Percentiles rank a stretch among this genome's conserved stretches.
phyloP scores from a whole-genome alignment of 2,329 filamentous ascomycete genomes.

The Tolypocladium sp. region DNA sequence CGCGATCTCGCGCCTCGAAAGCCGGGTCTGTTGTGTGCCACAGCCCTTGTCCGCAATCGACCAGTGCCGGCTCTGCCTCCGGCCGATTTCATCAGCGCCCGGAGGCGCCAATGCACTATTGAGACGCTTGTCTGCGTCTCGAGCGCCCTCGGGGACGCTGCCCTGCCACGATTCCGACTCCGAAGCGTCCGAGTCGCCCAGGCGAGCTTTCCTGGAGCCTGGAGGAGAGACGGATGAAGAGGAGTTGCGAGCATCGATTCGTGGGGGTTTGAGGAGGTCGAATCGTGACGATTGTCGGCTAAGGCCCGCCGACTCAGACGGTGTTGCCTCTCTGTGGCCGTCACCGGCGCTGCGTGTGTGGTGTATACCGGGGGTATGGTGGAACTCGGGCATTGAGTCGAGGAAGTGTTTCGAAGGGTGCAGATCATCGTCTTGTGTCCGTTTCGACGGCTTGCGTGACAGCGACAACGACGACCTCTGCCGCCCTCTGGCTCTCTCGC shows the following conservation, averaged over 20 bases:
- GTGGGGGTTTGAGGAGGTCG: conserved; percentile 39
- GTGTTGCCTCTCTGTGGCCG: conserved; percentile 7
- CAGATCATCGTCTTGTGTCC: conserved; percentile 17
- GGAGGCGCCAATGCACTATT: conserved; percentile 21
- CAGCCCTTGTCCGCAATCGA: conserved; percentile 36
- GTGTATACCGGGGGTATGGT: conserved; percentile 21
- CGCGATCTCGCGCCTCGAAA: conserved; percentile 67
- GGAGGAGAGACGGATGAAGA: conserved; percentile 28
- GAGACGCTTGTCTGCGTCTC: conserved; percentile 24
- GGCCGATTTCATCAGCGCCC: conserved; percentile 12
- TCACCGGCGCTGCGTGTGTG: conserved; percentile 7
- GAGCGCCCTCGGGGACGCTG: conserved; percentile 17
- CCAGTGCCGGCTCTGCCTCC: conserved; percentile 34
- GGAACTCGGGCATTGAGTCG: conserved; percentile 43
- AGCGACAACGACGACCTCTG: conserved; percentile 23
- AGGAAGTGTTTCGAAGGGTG: conserved; percentile 34
- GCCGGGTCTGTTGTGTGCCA: conserved; percentile 21
- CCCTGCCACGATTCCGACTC: conserved; percentile 27
- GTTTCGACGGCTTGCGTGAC: conserved; percentile 24
- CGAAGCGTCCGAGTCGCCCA: conserved; percentile 24
- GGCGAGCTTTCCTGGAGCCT: conserved; percentile 7
- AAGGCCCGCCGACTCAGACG: conserved; percentile 2
- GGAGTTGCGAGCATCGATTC: conserved; percentile 35
- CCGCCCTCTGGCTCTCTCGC: conserved; percentile 30
- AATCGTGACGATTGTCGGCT: conserved; percentile 35